Conservation (phyloP, 2,329 filamentous ascomycete species). For the Chaetomiaceae sp. region DNA sequence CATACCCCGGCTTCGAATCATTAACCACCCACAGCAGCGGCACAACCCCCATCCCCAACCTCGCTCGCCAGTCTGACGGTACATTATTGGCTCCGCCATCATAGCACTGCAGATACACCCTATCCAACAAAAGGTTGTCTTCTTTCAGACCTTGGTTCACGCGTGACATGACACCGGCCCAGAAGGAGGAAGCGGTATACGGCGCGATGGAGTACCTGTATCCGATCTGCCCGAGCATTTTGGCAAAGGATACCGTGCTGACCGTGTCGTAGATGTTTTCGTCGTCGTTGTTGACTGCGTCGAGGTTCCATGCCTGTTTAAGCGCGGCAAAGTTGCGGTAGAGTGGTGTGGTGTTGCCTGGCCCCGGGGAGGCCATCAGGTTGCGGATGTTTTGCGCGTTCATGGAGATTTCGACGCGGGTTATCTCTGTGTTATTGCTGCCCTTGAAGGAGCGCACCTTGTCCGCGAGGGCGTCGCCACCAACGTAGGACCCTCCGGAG, state of each 20-base stretch:
- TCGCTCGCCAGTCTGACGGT: slow-evolving; percentile 36
- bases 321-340: slow-evolving; percentile 40
- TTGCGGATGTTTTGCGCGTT: slow-evolving; percentile 39
- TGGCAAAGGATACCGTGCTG: slow-evolving; percentile 40
- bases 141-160: slow-evolving; percentile 28
- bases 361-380: slow-evolving; percentile 35
- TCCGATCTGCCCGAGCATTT: slow-evolving; percentile 38
- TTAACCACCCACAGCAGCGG: slow-evolving; percentile 44
- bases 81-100: slow-evolving; percentile 41
- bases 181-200: slow-evolving; percentile 39
- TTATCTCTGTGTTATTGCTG: slow-evolving; percentile 30
- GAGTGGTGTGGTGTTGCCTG: slow-evolving; percentile 32
- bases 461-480: slow-evolving; percentile 43
- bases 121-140: slow-evolving; percentile 35
- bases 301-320: slow-evolving; percentile 39
- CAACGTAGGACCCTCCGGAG: slow-evolving; percentile 42
- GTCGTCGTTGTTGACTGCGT: slow-evolving; percentile 45
- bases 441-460: slow-evolving; percentile 43
- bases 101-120: slow-evolving; percentile 35
- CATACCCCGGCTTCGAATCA: slow-evolving; percentile 41
- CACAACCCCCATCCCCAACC: slow-evolving; percentile 38
- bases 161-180: slow-evolving; percentile 32
- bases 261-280: slow-evolving; percentile 40
- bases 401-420: slow-evolving; percentile 41
- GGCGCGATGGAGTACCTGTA: slow-evolving; percentile 42